Base-by-base conservation (phyloP, 1,139 yeast species). In the Yamadazyma conglobata region DNA sequence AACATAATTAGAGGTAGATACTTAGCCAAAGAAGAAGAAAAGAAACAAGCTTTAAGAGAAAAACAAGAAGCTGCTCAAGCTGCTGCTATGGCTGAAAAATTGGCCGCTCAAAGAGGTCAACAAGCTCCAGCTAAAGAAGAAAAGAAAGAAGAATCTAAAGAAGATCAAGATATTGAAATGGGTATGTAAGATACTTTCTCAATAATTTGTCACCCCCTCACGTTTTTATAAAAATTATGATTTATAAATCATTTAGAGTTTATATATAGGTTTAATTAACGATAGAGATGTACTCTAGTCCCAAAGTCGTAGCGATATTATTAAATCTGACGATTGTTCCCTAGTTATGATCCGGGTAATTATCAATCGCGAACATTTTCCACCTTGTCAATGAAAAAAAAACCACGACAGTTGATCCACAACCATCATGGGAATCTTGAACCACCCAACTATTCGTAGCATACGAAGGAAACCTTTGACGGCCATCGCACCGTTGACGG, bases 1-100 rank as follows among this genome's bases (percentile, higher is more conserved):
- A 91, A 93, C 73, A 70, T 91, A 48, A 87, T 91, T 64, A 85
- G 83, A 70, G 97, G 96, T 54, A 83, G 98, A 71, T 91, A 85
- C 72, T 70, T 82, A 51, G 86, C 91, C 45, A 88, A 91, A 68
- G 87, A 88, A 63, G 96, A 91, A 69, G 97, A 91, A 66, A 85
- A 86, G 76, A 82, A 82, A 64, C 94, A 87, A 67, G 88, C 94
- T 54, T 66, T 73, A 56, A 80, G 85, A 66, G 78, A 87, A 50
- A 85, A 86, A 67, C 81, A 80, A 62, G 97, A 89, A 68, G 93
- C 94, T 48, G 74, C 78, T 48, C 87, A 79, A 56, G 77, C 85
- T 64, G 85, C 87, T 59, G 87, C 80, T 52, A 79, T 87, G 78
- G 89, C 95, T 48, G 95, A 83, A 69, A 86, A 85, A 70, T 67